Evolutionary conservation across 1,139 yeast species (phyloP).

Genomic region (Candida tetrigidarum): DNA sequence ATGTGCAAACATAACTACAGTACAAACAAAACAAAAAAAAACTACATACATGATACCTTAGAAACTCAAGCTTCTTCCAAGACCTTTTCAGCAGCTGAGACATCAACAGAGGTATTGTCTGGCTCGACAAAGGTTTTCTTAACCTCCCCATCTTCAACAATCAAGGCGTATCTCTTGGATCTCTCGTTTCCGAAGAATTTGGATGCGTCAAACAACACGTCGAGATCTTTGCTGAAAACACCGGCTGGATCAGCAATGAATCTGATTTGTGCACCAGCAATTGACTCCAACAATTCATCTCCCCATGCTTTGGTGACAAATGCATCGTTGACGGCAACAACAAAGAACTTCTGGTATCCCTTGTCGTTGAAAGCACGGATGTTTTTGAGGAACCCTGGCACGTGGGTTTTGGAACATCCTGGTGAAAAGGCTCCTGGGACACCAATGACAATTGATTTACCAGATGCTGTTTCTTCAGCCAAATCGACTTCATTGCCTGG

Average conservation of each 20-base stretch:
- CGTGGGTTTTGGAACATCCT: constrained; percentile 77
- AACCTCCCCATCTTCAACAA: constrained; percentile 77
- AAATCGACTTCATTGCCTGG: constrained; percentile 71
- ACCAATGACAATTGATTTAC: constrained; percentile 70
- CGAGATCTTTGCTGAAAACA: constrained; percentile 67
- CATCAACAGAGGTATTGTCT: constrained; percentile 72
- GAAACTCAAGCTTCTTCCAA: constrained; percentile 32
- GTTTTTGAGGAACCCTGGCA: constrained; percentile 73
- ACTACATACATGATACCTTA: constrained; percentile 9
- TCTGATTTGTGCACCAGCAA: constrained; percentile 43
- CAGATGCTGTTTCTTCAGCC: constrained; percentile 54
- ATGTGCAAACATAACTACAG: too few species aligned
- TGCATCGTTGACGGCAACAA: constrained; percentile 84
- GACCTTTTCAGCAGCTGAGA: constrained; percentile 46
- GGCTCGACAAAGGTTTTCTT: constrained; percentile 74
- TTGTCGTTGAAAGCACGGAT: constrained; percentile 58
- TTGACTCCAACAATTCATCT: constrained; percentile 18
- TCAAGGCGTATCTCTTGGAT: constrained; percentile 74
- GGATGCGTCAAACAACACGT: constrained; percentile 70
- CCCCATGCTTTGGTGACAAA: constrained; percentile 72
- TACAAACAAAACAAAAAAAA: neutral
- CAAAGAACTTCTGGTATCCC: constrained; percentile 63
- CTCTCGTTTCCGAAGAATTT: constrained; percentile 75
- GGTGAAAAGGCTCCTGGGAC: constrained; percentile 95
- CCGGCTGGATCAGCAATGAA: constrained; percentile 82